phyloP scores from a whole-genome alignment of 164 flowering plant genomes.

The Dillenia turbinata region DNA sequence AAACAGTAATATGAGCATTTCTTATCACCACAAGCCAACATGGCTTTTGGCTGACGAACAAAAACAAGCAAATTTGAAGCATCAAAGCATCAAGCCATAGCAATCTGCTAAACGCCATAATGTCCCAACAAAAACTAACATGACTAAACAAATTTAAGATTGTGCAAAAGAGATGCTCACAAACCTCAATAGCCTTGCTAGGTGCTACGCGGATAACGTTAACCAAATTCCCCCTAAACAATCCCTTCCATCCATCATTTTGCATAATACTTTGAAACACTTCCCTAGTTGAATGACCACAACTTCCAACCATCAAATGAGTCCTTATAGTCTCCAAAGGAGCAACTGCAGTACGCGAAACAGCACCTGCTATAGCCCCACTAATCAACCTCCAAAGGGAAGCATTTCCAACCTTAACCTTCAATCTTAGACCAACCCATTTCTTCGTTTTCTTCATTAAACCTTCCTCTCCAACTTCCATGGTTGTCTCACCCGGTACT shows the following conservation, averaged over 20 bases:
- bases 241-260: conserved; percentile 91
- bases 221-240: conserved; percentile 93
- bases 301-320: conserved; percentile 87
- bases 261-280: conserved; percentile 82
- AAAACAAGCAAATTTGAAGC: no score
- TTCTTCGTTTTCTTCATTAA: conserved; percentile 34
- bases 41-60: no score
- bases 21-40: no score
- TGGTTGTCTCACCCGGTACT: conserved; percentile 6
- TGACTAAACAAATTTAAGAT: background rate
- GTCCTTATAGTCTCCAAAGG: conserved; percentile 90
- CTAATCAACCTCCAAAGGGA: conserved; percentile 75
- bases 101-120: no score
- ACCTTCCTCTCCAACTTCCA: conserved; percentile 26
- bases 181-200: conserved; percentile 82
- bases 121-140: no score
- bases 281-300: conserved; percentile 73
- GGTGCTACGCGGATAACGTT: conserved; percentile 98
- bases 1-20: no score
- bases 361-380: conserved; percentile 83
- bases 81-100: no score
- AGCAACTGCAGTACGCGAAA: conserved; percentile 72
- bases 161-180: background rate
- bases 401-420: conserved; percentile 57
- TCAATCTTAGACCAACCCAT: conserved; percentile 44